Base-by-base conservation (phyloP, 495 filamentous ascomycete species). In the Xylaria castorea region DNA sequence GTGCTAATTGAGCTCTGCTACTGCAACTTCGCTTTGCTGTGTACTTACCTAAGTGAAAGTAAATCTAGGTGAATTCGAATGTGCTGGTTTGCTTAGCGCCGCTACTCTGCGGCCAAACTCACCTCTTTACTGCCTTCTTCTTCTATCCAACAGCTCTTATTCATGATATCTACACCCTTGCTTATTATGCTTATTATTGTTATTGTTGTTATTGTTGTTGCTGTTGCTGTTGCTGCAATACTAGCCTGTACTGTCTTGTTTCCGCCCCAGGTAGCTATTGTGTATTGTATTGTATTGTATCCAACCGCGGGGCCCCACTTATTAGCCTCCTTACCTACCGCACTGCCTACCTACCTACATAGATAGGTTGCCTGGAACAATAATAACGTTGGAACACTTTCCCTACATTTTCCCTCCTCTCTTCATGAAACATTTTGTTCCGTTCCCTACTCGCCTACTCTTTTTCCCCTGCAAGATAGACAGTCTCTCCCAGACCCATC, bases 241-340 rank as follows among this genome's bases (percentile, higher is more conserved):
- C 27, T 3, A 51, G n/a, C 27, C 32, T 25, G 40, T 38, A 27
- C 42, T 40, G 55, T 32, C 44, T 36, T 60, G 48, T 62, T 42
- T 57, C 57, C 38, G 66, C 50, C 36, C 25, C 30, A 53, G 11
- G 34, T 55, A 18, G n/a, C 25, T 50, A 40, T 68, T 58, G 53
- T 50, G 46, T 48, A n/a, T 2, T 38, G 44, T 42, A 42, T 12
- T 11, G 38, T 53, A 16, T 51, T 51, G 67, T 40, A 46, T 51
- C 60, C 60, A 71, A 65, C 51, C 69, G 44, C 27, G 22, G 22
- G 55, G 9, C 42, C 32, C 64, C 64, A 61, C 58, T 61, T 61
- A 38, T 38, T 61, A 36, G 8, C 58, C 58, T 61, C 58, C 58
- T 32, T 67, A 51, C 65, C 20, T 67, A 57, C 32, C 34, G 32